Conservation (phyloP, 345 rosid species). For the Raphanus sativus region DNA sequence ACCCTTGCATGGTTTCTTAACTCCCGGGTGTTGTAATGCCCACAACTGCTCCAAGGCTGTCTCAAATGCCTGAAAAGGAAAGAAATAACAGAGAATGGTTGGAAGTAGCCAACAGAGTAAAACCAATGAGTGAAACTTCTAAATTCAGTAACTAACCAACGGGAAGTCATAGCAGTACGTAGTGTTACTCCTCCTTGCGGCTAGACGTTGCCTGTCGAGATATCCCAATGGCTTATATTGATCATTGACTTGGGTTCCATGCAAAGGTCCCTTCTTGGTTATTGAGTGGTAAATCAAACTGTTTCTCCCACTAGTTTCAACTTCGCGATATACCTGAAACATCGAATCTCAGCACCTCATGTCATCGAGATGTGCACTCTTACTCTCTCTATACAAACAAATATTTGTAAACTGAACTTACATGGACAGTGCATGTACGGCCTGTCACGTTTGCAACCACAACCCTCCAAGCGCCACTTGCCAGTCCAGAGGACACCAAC, state of each 20-base stretch:
- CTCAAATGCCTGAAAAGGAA: constrained; percentile 76
- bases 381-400: constrained; percentile 2
- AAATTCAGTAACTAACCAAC: constrained; percentile 55
- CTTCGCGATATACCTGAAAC: constrained; percentile 86
- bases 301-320: constrained; percentile 61
- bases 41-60: constrained; percentile 77
- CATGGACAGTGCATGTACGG: constrained; percentile 88
- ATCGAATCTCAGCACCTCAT: constrained; percentile 13
- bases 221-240: constrained; percentile 72
- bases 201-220: constrained; percentile 78
- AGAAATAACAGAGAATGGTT: constrained; percentile 10
- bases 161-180: constrained; percentile 99
- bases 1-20: constrained; percentile 50
- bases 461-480: constrained; percentile 97
- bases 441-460: constrained; percentile 87
- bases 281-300: constrained; percentile 67
- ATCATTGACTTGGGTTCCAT: constrained; percentile 58
- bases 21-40: constrained; percentile 62
- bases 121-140: not conserved
- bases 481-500: constrained; percentile 76
- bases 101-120: not conserved
- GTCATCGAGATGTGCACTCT: constrained; percentile 12
- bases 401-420: constrained; percentile 46
- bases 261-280: constrained; percentile 62
- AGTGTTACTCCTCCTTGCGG: constrained; percentile 80